phyloP scores from a whole-genome alignment of 2,329 filamentous ascomycete species.

The Aspergillus vadensis region DNA sequence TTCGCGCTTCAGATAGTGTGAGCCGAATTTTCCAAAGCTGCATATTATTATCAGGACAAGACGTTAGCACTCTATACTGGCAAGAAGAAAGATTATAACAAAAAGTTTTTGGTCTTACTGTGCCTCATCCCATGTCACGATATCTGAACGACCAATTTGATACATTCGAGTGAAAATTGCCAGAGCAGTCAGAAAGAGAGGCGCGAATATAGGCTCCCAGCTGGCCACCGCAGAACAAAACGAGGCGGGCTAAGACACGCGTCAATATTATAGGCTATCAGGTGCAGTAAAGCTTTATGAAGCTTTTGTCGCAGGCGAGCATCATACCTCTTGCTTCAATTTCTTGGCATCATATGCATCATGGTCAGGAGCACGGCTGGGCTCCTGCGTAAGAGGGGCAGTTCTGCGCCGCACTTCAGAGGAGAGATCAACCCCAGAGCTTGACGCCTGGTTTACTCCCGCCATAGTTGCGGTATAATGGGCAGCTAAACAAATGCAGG shows the following conservation, averaged over 20 bases:
- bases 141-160: slow-evolving; percentile 68
- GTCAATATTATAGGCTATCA: background rate
- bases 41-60: slow-evolving; percentile 11
- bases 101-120: slow-evolving; percentile 55
- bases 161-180: slow-evolving; percentile 69
- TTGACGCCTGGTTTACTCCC: slow-evolving; percentile 34
- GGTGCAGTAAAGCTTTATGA: background rate
- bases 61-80: background rate
- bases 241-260: slow-evolving; percentile 33
- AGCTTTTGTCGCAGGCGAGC: background rate
- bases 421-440: slow-evolving; percentile 37
- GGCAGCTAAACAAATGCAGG: slow-evolving; percentile 7
- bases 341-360: slow-evolving; percentile 38
- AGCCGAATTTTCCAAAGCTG: slow-evolving; percentile 79
- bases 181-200: slow-evolving; percentile 63
- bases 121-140: slow-evolving; percentile 76
- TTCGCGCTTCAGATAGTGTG: slow-evolving; percentile 97
- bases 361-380: slow-evolving; percentile 23
- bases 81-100: background rate
- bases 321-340: slow-evolving; percentile 37
- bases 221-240: slow-evolving; percentile 52
- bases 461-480: slow-evolving; percentile 30
- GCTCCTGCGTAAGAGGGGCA: slow-evolving; percentile 37
- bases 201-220: slow-evolving; percentile 65
- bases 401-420: slow-evolving; percentile 47